Percentiles rank a stretch among this genome's conserved stretches.
phyloP scores from a whole-genome alignment of 2,329 filamentous ascomycete genomes.

The Colletotrichum phormii region DNA sequence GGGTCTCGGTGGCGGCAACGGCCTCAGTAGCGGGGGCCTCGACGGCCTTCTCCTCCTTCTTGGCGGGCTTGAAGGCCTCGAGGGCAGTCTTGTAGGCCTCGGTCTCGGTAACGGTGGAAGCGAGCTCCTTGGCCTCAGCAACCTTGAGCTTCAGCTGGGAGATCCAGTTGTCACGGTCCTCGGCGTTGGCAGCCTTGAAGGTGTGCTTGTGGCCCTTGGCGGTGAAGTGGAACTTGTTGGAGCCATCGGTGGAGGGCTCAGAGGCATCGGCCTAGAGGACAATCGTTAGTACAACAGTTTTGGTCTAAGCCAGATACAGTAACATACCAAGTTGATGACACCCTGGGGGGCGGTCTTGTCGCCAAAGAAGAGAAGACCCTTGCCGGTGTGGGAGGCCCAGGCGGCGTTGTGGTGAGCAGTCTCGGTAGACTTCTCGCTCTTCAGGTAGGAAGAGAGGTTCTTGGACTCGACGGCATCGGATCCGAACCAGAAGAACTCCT shows the following conservation, averaged over 20 bases:
- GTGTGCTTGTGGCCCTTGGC: constrained; percentile 90
- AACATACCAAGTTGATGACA: constrained; percentile 85
- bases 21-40: constrained; percentile 52
- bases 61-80: constrained; percentile 72
- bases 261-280: constrained; percentile 65
- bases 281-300: constrained; percentile 42
- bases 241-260: constrained; percentile 81
- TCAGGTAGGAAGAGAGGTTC: constrained; percentile 81
- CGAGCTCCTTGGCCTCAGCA: constrained; percentile 85
- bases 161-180: constrained; percentile 94
- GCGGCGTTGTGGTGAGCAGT: constrained; percentile 83
- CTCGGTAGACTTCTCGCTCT: constrained; percentile 85
- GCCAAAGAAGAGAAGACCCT: constrained; percentile 92
- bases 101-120: constrained; percentile 77
- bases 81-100: constrained; percentile 91
- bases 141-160: constrained; percentile 84
- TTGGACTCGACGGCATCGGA: constrained; percentile 79
- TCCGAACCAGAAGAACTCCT: constrained; percentile 93
- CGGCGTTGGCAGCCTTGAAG: constrained; percentile 82
- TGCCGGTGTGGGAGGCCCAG: constrained; percentile 94
- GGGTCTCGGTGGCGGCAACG: constrained; percentile 46
- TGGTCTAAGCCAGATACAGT: not conserved
- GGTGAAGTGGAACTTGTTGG: constrained; percentile 87
- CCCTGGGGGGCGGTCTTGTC: constrained; percentile 86
- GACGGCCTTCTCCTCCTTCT: constrained; percentile 52